Evolutionary conservation across 1,284 basidiomycete species (phyloP), one percentile per base, ranked within the genome.

Genomic region (Fomitopsis palustris): DNA sequence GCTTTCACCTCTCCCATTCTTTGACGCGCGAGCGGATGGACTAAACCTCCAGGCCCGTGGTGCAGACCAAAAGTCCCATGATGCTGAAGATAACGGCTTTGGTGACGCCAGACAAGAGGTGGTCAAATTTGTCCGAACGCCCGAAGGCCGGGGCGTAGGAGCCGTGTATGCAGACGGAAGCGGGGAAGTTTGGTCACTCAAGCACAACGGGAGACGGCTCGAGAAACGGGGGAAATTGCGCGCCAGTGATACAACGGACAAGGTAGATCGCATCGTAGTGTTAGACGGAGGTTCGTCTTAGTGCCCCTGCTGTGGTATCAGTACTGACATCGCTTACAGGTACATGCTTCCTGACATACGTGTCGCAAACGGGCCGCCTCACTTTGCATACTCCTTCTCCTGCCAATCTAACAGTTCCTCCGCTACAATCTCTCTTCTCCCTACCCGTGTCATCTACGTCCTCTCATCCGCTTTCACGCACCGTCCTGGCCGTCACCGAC

Each of bases 91-190:
- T 74, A 27, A 53, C 0, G 61, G 62, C 45, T 75, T 79, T 23
- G 74, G 74, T 37, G 68, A 77, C 25, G 78, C 83, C 29, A 60
- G 63, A 17, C 58, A 64, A 9, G 64, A 65, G 56, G 83, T 92
- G 54, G 64, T 78, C 10, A 77, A 80, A 35, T 87, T 92, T 64
- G 81, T 90, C 31, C 81, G 90, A 60, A 92, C 90, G 4, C 86
- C 90, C 2, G 87, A 91, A 60, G 90, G 91, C 2, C 78, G 78
- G 59, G 90, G 88, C 8, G 79, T 93, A 43, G 89, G 83, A 14
- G 81, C 87, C 12, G 73, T 88, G 39, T 81, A 88, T 47, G 72
- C 74, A 53, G 70, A 70, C 31, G 74, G 77, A 29, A 81, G 81
- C 12, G 86, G 86, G 10, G 87, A 91, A 66, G 77, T 81, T 2